Percentiles rank a stretch among this genome's conserved stretches.
These are phyloP conservation scores for Serendipita sp. DNA, from an alignment of 768 basidiomycete genomes.

Conservation along the genomic window DNA sequence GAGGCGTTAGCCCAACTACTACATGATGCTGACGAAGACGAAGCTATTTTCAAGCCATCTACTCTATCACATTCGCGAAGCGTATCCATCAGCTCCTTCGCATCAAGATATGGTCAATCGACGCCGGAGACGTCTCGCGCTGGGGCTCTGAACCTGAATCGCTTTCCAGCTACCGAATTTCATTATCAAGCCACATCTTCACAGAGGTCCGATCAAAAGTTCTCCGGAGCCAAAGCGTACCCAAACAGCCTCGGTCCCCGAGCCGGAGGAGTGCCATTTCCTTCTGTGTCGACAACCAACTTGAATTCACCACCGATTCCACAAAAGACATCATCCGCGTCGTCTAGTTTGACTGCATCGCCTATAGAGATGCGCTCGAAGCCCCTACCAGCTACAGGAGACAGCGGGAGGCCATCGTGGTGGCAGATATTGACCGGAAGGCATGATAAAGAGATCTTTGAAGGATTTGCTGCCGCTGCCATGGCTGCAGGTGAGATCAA, in stretches of 20 bases:
- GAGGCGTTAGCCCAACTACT: conserved; percentile 15
- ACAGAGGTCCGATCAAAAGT: neutral
- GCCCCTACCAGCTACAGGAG: conserved; percentile 1
- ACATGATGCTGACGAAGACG: conserved; percentile 36
- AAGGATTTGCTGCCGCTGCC: conserved; percentile 30
- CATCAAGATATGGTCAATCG: too few species aligned
- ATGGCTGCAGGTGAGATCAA: conserved; percentile 6
- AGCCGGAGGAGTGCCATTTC: neutral
- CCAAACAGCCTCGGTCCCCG: neutral
- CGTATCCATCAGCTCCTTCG: neutral
- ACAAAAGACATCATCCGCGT: neutral
- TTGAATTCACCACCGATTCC: neutral
- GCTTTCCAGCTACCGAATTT: neutral
- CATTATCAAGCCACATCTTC: neutral
- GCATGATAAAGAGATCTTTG: conserved; percentile 72
- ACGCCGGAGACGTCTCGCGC: neutral
- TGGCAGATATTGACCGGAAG: conserved; percentile 69
- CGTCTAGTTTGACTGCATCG: conserved; percentile 12
- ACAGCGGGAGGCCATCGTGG: conserved; percentile 43
- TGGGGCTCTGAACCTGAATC: neutral
- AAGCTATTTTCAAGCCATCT: neutral
- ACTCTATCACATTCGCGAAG: neutral
- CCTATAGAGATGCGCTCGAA: conserved; percentile 12
- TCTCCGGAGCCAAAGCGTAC: neutral
- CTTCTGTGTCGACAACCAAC: neutral